Evolutionary conservation across 495 filamentous ascomycete genomes (phyloP), one percentile per base, ranked within the genome.

Genomic region (Talaromyces wortmannii): DNA sequence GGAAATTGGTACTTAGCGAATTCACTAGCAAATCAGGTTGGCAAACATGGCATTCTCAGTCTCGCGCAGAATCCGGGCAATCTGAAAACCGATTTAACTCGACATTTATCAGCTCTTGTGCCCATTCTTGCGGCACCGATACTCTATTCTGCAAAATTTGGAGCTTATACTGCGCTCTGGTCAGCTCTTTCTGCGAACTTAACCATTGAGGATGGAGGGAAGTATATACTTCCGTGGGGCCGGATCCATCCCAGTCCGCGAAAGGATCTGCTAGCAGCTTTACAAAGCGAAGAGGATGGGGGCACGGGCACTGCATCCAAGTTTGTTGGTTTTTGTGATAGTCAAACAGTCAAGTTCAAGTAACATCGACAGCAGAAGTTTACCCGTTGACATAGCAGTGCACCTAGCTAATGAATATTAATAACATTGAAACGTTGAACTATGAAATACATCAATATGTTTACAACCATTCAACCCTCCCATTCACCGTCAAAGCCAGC

Each of bases 201-300:
- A 2, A 61, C 13, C 11, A 45, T 59, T 5, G 53, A 59, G 42
- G 60, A 71, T 42, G 63, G 61, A 8, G 76, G 74, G 0, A 58
- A 52, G 12, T 76, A 73, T 57, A 48, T 71, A 0, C 42, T 74
- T 5, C 77, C 76, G 2, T 78, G 73, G 73, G 76, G 77, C 4
- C 61, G 70, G 4, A 3, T 67, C 4, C 57, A 68, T 55, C 60
- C 61, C 4, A 55, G 18, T 52, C 59, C 59, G 3, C 58, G 65
- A 36, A 30, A 43, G 23, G 76, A 76, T 57, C 53, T 78, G 16
- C 31, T 61, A 33, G 30, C 15, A 29, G 62, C 60, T 3, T 45
- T 70, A 31, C 69, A 69, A 55, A 48, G 30, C 3, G 55, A 50
- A 23, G 59, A 61, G 10, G 61, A 72, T 29, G 67, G 66, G 8